Evolutionary conservation across 2,329 filamentous ascomycete genomes (phyloP).

Genomic region (Triangularia setosa): DNA sequence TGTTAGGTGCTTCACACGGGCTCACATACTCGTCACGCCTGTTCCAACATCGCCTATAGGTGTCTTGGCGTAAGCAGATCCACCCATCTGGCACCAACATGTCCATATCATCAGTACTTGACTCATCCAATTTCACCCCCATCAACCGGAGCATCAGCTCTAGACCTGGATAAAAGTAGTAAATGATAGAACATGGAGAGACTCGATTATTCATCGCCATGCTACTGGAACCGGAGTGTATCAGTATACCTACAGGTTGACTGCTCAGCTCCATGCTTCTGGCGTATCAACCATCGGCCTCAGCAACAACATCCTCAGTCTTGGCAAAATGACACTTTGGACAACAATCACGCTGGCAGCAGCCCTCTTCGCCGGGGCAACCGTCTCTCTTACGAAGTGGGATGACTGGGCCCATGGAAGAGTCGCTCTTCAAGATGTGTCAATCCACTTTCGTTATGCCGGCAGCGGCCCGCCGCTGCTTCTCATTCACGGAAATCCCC

Average conservation of each 20-base stretch:
- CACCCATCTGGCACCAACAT: no score
- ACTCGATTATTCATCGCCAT: neutral
- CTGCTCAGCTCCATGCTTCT: neutral
- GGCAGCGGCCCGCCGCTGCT: constrained; percentile 38
- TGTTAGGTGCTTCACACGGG: no score
- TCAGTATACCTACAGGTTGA: neutral
- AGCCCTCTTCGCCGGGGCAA: neutral
- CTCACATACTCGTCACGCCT: no score
- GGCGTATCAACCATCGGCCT: neutral
- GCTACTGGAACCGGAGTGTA: neutral
- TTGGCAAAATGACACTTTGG: neutral
- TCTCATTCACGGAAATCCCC: constrained; percentile 40
- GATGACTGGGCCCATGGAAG: constrained; percentile 36
- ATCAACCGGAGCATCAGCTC: neutral
- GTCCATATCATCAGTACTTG: no score
- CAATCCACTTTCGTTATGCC: constrained; percentile 41
- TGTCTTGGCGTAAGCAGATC: no score
- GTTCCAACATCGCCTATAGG: no score
- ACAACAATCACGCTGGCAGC: neutral
- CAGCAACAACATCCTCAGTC: neutral
- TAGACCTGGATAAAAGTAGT: neutral
- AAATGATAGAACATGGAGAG: neutral
- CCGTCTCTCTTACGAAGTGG: constrained; percentile 23
- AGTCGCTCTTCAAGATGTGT: constrained; percentile 36
- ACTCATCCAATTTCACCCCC: no score